Conservation (phyloP, 2,329 filamentous ascomycete genomes). For the Penicillium sclerotigenum region DNA sequence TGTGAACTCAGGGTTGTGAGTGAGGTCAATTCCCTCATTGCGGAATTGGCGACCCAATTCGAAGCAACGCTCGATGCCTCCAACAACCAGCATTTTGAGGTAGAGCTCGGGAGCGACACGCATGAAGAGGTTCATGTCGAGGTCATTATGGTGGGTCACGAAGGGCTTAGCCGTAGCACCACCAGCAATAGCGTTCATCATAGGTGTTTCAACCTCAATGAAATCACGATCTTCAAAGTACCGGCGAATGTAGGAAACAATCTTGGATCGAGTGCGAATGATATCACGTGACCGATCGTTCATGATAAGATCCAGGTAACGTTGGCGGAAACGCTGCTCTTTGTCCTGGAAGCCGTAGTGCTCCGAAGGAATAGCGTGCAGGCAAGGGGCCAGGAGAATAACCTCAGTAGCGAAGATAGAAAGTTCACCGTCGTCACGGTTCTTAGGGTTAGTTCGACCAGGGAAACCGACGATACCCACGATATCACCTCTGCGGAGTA, state of each 20-base stretch:
- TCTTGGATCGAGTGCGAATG: conserved; percentile 80
- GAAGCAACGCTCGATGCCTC: too few relatives aligned
- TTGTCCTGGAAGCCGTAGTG: conserved; percentile 94
- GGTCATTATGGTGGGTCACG: conserved; percentile 91
- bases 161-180: conserved; percentile 96
- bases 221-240: conserved; percentile 89
- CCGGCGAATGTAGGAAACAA: conserved; percentile 80
- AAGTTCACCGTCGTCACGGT: conserved; percentile 81
- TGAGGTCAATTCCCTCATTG: conserved; percentile 87
- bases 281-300: conserved; percentile 82
- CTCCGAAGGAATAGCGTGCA: conserved; percentile 81
- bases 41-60: too few relatives aligned
- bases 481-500: conserved; percentile 86
- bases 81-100: conserved; percentile 93
- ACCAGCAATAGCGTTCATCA: conserved; percentile 94
- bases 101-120: conserved; percentile 93
- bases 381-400: conserved; percentile 79
- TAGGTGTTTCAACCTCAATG: conserved; percentile 91
- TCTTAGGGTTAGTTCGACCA: conserved; percentile 84
- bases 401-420: conserved; percentile 90
- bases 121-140: conserved; percentile 92
- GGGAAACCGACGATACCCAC: conserved; percentile 84
- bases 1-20: conserved; percentile 98
- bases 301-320: conserved; percentile 95
- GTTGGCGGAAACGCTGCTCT: conserved; percentile 87